Evolutionary conservation across 1,284 basidiomycete genomes (phyloP), one percentile per base, ranked within the genome.

Genomic region (Tylopilus sp.): DNA sequence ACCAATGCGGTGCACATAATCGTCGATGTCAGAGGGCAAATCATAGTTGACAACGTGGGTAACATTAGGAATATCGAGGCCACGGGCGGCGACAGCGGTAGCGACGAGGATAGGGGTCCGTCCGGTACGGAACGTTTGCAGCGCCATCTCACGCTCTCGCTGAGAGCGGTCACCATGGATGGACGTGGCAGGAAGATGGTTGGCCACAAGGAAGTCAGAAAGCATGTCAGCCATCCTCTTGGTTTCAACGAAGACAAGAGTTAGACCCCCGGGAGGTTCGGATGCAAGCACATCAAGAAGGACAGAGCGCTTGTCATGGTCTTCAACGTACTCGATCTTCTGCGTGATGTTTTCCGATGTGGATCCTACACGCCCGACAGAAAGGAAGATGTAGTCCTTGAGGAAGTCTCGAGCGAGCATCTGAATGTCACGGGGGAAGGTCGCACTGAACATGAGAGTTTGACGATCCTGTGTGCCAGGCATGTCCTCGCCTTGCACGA

Each of bases 281-380:
- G 92, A 90, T 36, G 84, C 84, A 46, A 99, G 82, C 52, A 99
- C 85, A 65, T 99, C 96, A 53, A 99, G 84, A 6, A 99, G 78
- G 21, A 98, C 91, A 29, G 93, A 97, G 63, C 92, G 90, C 77
- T 99, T 99, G 78, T 99, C 97, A 7, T 77, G 68, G 69, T 99
- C 97, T 72, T 99, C 97, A 51, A 99, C 97, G 65, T 94, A 99
- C 72, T 99, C 97, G 64, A 99, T 83, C 75, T 90, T 95, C 76
- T 99, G 97, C 0, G 96, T 99, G 68, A 99, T 99, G 77, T 99
- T 99, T 78, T 99, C 97, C 37, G 93, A 97, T 15, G 97, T 99
- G 44, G 91, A 95, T 54, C 97, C 97, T 51, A 99, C 97, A 68
- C 97, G 92, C 23, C 97, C 97, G 53, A 99, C 97, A 43, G 92